Conservation (phyloP, 345 rosid genomes). For the Geranium brycei region DNA sequence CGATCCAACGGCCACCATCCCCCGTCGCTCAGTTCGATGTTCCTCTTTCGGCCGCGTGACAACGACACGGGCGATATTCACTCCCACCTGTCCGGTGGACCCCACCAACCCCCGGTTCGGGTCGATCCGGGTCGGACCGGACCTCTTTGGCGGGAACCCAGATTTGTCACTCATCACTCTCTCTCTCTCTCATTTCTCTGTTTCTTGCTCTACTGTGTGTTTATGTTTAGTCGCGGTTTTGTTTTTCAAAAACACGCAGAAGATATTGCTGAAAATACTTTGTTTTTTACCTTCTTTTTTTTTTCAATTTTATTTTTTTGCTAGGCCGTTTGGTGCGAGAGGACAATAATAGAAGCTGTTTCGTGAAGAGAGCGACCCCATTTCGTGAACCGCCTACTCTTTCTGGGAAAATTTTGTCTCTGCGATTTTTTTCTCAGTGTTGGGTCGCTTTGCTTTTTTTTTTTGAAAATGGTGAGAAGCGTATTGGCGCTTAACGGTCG, state of each 20-base stretch:
- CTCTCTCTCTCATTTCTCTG: not conserved
- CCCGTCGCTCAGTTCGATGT: slow-evolving; percentile 23
- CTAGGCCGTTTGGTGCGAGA: not conserved
- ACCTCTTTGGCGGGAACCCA: not conserved
- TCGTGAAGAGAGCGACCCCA: slow-evolving; percentile 16
- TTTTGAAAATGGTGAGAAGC: no score
- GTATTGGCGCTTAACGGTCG: no score
- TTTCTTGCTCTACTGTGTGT: not conserved
- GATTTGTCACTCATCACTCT: no score
- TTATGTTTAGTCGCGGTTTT: no score
- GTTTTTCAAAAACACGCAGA: no score
- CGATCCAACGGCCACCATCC: slow-evolving; percentile 23
- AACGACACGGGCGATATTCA: slow-evolving; percentile 10
- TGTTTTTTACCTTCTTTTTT: no score
- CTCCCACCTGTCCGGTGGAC: not conserved
- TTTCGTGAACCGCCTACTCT: no score
- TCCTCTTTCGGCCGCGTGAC: slow-evolving; percentile 43
- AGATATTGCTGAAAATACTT: no score
- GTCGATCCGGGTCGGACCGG: not conserved
- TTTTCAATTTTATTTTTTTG: no score
- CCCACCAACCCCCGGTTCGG: not conserved
- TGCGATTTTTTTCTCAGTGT: no score
- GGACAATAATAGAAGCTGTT: not conserved
- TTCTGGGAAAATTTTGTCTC: not conserved
- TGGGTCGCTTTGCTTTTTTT: no score